Conservation (phyloP, 164 flowering plant species). For the Cinnamomum micranthum region DNA sequence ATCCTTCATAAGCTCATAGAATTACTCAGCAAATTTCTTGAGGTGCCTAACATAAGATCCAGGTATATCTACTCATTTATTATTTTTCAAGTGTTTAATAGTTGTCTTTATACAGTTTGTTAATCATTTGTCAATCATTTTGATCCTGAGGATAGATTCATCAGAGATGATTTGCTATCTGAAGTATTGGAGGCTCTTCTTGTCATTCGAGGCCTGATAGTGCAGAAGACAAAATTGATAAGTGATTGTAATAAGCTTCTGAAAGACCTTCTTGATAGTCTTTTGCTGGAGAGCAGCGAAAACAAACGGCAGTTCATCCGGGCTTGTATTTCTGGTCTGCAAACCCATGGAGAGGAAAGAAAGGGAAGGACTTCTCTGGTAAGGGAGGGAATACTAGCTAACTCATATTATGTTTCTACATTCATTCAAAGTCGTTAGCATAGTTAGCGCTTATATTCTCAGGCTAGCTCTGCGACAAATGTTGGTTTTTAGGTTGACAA, state of each 20-base stretch:
- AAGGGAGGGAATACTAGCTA: slow-evolving; percentile 17
- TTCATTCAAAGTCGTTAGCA: slow-evolving; percentile 1
- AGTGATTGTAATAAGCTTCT: slow-evolving; percentile 90
- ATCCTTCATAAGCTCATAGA: slow-evolving; percentile 96
- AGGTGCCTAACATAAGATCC: slow-evolving; percentile 79
- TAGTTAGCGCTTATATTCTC: not conserved
- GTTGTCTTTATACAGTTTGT: not conserved
- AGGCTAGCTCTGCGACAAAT: not conserved
- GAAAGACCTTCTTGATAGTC: slow-evolving; percentile 90
- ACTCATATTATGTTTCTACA: not conserved
- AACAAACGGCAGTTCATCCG: slow-evolving; percentile 87
- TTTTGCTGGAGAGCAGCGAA: slow-evolving; percentile 91
- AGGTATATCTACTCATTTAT: slow-evolving; percentile 42
- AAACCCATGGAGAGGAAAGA: slow-evolving; percentile 75
- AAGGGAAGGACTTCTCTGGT: slow-evolving; percentile 86
- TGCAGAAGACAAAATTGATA: slow-evolving; percentile 95
- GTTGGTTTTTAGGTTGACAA: not conserved
- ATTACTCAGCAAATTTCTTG: slow-evolving; percentile 92
- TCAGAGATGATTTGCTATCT: slow-evolving; percentile 78
- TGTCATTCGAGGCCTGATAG: slow-evolving; percentile 86
- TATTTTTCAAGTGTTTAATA: not conserved
- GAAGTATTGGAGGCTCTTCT: slow-evolving; percentile 92
- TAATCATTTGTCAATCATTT: slow-evolving; percentile 1
- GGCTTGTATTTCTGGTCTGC: slow-evolving; percentile 86
- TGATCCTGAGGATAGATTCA: slow-evolving; percentile 54